Conservation (phyloP, 2,329 filamentous ascomycete species). For the Sarocladium strictum region DNA sequence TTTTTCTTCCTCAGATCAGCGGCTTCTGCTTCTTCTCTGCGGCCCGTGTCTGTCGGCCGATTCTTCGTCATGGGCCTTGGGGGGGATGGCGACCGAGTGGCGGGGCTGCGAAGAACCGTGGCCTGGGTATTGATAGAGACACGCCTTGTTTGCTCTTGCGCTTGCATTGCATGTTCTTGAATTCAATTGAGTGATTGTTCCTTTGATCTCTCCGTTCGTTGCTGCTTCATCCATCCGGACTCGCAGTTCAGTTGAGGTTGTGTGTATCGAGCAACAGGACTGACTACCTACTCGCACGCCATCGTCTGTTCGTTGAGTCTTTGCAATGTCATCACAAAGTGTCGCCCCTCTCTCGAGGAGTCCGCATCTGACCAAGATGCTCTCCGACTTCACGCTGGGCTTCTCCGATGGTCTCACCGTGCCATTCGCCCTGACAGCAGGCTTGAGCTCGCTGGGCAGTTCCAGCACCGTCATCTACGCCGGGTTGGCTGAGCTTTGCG, state of each 20-base stretch:
- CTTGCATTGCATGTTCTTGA: too few relatives aligned
- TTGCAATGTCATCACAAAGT: neutral
- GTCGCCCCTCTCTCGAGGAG: too few relatives aligned
- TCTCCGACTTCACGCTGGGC: conserved; percentile 64
- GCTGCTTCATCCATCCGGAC: too few relatives aligned
- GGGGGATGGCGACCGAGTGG: neutral
- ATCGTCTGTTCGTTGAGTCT: too few relatives aligned
- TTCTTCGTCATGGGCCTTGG: neutral
- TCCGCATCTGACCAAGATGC: conserved; percentile 30
- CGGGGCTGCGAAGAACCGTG: too few relatives aligned
- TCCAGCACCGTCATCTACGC: conserved; percentile 60
- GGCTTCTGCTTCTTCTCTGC: neutral
- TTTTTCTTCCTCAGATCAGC: neutral
- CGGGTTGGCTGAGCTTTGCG: conserved; percentile 64
- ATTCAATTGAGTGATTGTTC: too few relatives aligned
- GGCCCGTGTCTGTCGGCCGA: too few relatives aligned
- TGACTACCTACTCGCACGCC: too few relatives aligned
- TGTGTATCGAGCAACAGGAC: too few relatives aligned
- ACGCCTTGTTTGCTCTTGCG: too few relatives aligned
- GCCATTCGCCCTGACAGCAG: conserved; percentile 68
- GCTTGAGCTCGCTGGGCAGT: conserved; percentile 54
- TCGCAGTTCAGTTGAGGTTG: too few relatives aligned
- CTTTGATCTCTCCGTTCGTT: too few relatives aligned
- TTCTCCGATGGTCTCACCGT: conserved; percentile 71
- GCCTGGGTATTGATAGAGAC: neutral